Percentiles rank a stretch among this genome's conserved stretches.
These are phyloP conservation scores for Zymoseptoria tritici DNA, from an alignment of 2,329 filamentous ascomycete genomes.

Conservation along the genomic window DNA sequence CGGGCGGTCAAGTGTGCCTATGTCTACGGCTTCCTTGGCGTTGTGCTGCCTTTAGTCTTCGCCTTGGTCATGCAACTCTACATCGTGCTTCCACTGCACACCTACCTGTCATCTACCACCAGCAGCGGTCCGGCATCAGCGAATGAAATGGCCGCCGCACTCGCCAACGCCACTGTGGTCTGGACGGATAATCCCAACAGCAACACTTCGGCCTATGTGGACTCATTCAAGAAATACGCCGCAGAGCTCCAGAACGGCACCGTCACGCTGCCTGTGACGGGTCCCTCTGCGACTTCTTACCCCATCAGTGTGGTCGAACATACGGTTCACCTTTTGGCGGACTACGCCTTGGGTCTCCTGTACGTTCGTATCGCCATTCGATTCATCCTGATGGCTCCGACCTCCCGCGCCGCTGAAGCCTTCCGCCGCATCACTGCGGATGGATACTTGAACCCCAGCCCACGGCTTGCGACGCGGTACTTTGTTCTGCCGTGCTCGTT, in stretches of 20 bases:
- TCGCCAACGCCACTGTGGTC: not conserved
- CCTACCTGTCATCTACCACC: slow-evolving; percentile 49
- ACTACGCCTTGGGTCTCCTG: slow-evolving; percentile 87
- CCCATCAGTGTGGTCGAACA: slow-evolving; percentile 42
- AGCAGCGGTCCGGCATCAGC: not conserved
- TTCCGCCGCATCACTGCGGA: slow-evolving; percentile 59
- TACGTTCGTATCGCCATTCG: slow-evolving; percentile 76
- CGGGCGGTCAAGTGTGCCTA: slow-evolving; percentile 56
- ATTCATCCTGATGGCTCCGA: slow-evolving; percentile 59
- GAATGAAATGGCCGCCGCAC: not conserved
- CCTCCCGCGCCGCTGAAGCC: slow-evolving; percentile 65
- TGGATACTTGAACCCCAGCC: slow-evolving; percentile 73
- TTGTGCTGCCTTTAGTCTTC: slow-evolving; percentile 76
- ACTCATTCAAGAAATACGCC: not conserved
- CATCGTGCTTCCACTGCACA: slow-evolving; percentile 76
- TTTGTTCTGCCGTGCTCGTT: slow-evolving; percentile 71
- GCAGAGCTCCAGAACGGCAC: not conserved
- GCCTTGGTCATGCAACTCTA: slow-evolving; percentile 81
- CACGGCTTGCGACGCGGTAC: slow-evolving; percentile 69
- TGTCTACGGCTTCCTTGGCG: slow-evolving; percentile 63
- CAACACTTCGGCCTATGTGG: not conserved
- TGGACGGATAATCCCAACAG: not conserved
- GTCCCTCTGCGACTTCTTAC: slow-evolving; percentile 9
- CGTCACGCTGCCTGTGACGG: not conserved
- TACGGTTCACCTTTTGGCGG: slow-evolving; percentile 79